Evolutionary conservation across 2,329 filamentous ascomycete genomes (phyloP), one percentile per base, ranked within the genome.

Genomic region (Exophiala aquamarina): DNA sequence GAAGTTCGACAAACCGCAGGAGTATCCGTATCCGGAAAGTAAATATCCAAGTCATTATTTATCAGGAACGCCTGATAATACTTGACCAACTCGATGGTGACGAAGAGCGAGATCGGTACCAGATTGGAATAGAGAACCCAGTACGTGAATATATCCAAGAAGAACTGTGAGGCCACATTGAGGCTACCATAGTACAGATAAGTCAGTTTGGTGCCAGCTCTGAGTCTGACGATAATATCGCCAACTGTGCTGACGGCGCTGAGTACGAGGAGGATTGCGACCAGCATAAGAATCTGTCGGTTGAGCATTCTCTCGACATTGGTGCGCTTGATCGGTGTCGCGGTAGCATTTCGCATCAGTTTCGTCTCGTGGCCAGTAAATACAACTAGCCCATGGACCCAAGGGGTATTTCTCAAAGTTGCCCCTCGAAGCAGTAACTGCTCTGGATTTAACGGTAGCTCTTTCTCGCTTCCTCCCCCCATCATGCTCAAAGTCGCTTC

Each of bases 321-420:
- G 28, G 93, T 98, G 47, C 92, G 87, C 74, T 98, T 98, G 72
- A 98, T 98, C 4, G 93, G 94, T 1, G 93, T 87, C 3, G 92
- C 92, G 3, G 92, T 98, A 14, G 93, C 94, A 66, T 98, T 98
- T 59, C 93, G 85, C 93, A 98, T 97, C 54, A 98, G 79, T 70
- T 98, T 98, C 5, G 93, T 97, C 72, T 98, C 93, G 69, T 98
- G 93, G 41, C 93, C 93, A 2, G 89, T 95, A 62, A 97, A 98
- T 13, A 98, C 92, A 44, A 98, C 93, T 14, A 95, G 81, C 31
- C 92, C 93, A 65, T 98, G 89, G 39, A 97, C 83, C 92, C 93
- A 98, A 21, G 91, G 92, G 1, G 93, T 98, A 63, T 98, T 98
- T 60, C 93, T 82, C 47, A 98, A 75, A 1, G 91, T 97, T 17